These are phyloP conservation scores for Yarrowia keelungensis DNA, from an alignment of 805 yeast species.

Conservation along the genomic window DNA sequence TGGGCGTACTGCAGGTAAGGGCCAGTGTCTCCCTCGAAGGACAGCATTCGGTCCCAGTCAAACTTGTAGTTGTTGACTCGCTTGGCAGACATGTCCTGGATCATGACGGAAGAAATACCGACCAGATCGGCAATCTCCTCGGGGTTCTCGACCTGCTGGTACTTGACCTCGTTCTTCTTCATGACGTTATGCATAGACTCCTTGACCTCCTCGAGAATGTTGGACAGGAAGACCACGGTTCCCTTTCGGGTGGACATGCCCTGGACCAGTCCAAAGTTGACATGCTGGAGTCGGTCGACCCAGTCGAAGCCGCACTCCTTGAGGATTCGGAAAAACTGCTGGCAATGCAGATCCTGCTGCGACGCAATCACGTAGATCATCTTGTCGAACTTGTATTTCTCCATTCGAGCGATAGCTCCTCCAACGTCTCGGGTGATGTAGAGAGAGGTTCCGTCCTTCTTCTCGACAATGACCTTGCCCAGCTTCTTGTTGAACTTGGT, in stretches of 20 bases:
- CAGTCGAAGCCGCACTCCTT: conserved; percentile 89
- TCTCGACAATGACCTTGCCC: conserved; percentile 91
- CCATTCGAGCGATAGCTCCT: conserved; percentile 90
- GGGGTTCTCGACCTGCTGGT: conserved; percentile 91
- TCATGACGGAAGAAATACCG: conserved; percentile 97
- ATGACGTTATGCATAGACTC: conserved; percentile 95
- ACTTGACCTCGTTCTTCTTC: conserved; percentile 89
- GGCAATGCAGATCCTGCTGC: conserved; percentile 94
- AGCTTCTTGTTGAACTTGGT: conserved; percentile 85
- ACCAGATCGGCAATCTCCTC: conserved; percentile 93
- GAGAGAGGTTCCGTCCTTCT: conserved; percentile 93
- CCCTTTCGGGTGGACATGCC: conserved; percentile 99
- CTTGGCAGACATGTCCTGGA: conserved; percentile 98
- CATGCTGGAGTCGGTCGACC: conserved; percentile 80
- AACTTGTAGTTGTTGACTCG: conserved; percentile 95
- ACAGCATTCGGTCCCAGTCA: conserved; percentile 97
- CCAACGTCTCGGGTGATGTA: conserved; percentile 97
- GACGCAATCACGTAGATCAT: conserved; percentile 95
- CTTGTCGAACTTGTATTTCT: conserved; percentile 85
- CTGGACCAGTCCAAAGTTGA: conserved; percentile 96
- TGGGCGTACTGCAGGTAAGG: conserved; percentile 98
- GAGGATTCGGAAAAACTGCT: conserved; percentile 92
- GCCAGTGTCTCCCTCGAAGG: conserved; percentile 99
- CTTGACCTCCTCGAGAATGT: conserved; percentile 89
- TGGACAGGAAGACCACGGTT: conserved; percentile 96